A percentile compares a stretch with the other conserved stretches of the same genome.
These are phyloP conservation scores for Leccinum aurantiacum DNA, from an alignment of 768 basidiomycete species.

Conservation along the genomic window DNA sequence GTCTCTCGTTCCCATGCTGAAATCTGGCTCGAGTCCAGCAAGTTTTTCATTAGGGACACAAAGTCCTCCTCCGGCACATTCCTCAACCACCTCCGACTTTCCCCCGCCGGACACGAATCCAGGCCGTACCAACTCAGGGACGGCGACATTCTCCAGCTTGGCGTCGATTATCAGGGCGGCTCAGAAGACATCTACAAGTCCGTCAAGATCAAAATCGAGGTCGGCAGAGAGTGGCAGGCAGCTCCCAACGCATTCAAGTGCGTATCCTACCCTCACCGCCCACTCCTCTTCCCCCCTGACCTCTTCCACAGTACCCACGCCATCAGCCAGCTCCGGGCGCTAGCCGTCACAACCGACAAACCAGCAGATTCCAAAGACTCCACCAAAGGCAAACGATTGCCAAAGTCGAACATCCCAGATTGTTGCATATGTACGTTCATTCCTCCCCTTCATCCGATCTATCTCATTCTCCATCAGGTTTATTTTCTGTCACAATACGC, in stretches of 20 bases:
- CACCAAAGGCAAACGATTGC: constrained; percentile 28
- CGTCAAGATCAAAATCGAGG: constrained; percentile 92
- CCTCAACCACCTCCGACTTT: constrained; percentile 90
- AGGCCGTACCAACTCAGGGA: constrained; percentile 79
- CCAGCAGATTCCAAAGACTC: constrained; percentile 11
- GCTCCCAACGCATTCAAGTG: constrained; percentile 87
- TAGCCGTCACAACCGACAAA: constrained; percentile 45
- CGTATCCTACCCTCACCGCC: neutral
- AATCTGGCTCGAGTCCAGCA: constrained; percentile 74
- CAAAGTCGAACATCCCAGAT: constrained; percentile 60
- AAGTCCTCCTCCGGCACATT: constrained; percentile 92
- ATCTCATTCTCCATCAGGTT: constrained; percentile 36
- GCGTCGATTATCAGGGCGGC: constrained; percentile 97
- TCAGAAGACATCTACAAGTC: constrained; percentile 96
- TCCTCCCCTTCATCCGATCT: neutral
- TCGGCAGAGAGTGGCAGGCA: constrained; percentile 89
- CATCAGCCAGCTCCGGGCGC: constrained; percentile 77
- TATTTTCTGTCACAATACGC: constrained; percentile 88
- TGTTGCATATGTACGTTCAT: constrained; percentile 87
- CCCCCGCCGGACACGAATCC: constrained; percentile 78
- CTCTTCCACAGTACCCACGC: constrained; percentile 54
- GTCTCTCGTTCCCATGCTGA: constrained; percentile 94
- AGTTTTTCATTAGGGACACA: constrained; percentile 89
- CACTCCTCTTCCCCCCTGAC: neutral
- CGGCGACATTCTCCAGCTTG: constrained; percentile 91